phyloP scores from a whole-genome alignment of 345 rosid species.

The Citrus sp. region DNA sequence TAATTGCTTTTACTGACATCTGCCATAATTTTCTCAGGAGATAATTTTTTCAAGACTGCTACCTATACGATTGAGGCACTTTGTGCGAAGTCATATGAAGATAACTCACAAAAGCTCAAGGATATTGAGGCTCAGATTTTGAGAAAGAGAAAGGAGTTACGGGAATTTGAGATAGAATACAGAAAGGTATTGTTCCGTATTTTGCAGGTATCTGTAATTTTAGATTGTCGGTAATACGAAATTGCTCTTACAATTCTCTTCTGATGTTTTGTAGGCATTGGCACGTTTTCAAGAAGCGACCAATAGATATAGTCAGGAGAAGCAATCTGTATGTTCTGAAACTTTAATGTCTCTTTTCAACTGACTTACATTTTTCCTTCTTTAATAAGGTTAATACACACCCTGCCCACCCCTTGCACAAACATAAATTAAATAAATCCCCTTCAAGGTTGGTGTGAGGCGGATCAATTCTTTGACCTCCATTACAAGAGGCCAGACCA shows the following conservation, averaged over 20 bases:
- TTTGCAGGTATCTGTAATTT: background rate
- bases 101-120: slow-evolving; percentile 71
- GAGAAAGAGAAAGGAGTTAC: slow-evolving; percentile 84
- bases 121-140: slow-evolving; percentile 87
- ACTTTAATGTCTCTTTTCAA: background rate
- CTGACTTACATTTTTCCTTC: background rate
- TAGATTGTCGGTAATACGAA: background rate
- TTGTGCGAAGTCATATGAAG: slow-evolving; percentile 83
- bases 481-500: background rate
- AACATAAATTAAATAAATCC: background rate
- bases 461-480: background rate
- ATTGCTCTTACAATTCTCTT: slow-evolving; percentile 2
- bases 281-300: slow-evolving; percentile 97
- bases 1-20: slow-evolving; percentile 19
- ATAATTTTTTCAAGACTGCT: slow-evolving; percentile 96
- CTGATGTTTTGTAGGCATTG: slow-evolving; percentile 64
- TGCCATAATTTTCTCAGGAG: slow-evolving; percentile 53
- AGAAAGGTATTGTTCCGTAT: slow-evolving; percentile 56
- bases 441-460: background rate
- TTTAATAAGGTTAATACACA: background rate
- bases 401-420: background rate
- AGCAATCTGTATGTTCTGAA: slow-evolving; percentile 67
- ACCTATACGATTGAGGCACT: slow-evolving; percentile 92
- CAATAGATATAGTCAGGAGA: slow-evolving; percentile 83
- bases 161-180: slow-evolving; percentile 95